Base-by-base conservation (phyloP, 768 basidiomycete genomes). In the Saitozyma podzolica region DNA sequence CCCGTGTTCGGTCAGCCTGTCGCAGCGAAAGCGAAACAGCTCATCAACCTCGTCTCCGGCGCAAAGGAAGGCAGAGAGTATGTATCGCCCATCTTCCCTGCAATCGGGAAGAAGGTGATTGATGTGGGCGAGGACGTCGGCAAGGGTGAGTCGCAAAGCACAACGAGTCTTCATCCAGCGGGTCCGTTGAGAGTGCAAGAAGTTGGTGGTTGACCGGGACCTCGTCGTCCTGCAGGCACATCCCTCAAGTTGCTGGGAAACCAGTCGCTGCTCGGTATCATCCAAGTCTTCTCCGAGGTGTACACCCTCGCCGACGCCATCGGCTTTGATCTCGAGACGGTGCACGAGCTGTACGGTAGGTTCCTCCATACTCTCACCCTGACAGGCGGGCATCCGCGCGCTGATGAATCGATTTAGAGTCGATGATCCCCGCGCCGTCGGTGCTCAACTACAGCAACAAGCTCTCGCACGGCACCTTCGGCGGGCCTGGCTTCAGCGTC, bases 1-100 rank as follows among this genome's bases (percentile, higher is more conserved):
- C 61, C 66, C 9, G 67, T 71, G 9, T 71, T 71, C 40, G 69
- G 69, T n/a, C 61, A 55, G 51, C 69, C 69, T 9, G 60, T 59
- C 0, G 62, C 56, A 40, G 69, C 69, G 20, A 45, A 59, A 51
- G 54, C 61, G 9, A 45, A 55, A 9, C 58, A 63, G 43, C 59
- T 71, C 3, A 47, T 68, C 19, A 48, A 50, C n/a, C 54, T 68
- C 14, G 45, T 62, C 7, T 62, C 69, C 11, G 69, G 69, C 16
- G 49, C 47, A 1, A 11, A 40, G 6, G 59, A 52, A 7, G 56
- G 42, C 10, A 58, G 56, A 40, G 59, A 68, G 16, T 48, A 43
- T 9, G 39, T 71, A 10, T 63, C 55, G 48, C 61, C 62, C 14
- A 6, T 68, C 1, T 42, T 71, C 14, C 58, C 61, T 14, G 56